Evolutionary conservation across 2,329 filamentous ascomycete genomes (phyloP), one percentile per base, ranked within the genome.

Genomic region (Fusarium albidum): DNA sequence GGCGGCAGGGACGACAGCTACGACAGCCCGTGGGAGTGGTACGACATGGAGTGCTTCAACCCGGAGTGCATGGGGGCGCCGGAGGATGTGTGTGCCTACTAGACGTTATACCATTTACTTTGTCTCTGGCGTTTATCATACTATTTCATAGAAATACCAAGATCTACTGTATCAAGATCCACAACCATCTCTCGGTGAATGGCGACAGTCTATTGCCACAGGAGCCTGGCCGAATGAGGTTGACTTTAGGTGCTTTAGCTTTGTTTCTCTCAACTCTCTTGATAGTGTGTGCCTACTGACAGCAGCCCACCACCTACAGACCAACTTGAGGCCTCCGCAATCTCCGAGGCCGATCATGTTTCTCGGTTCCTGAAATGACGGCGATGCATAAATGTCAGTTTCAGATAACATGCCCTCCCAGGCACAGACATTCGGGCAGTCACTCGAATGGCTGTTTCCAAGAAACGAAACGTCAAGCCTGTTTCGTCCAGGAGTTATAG

Each of bases 21-120:
- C 33, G 58, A 62, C 18, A 52, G 39, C 2, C 32, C 39, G 14
- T 61, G 58, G 58, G 38, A 47, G 10, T 61, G 46, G 39, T 61
- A 55, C 26, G 58, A 61, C 8, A 32, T 61, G 21, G 40, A 29
- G 13, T 61, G 58, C 5, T 61, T 62, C 8, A 61, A 59, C 26
- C 50, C 58, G 2, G 58, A 62, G 8, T 61, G 58, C 26, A 32
- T 61, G 1, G 33, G 31, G n/a, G 42, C 44, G 3, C 48, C 38
- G 37, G 55, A 39, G 3, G 14, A 49, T 31, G 58, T 52, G 13
- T 62, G 58, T 4, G 55, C 34, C 6, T 61, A 55, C 13, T 55
- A 61, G 17, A 40, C 8, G 39, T 46, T 37, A 55, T 38, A 26
- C 35, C 35, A 15, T 34, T 34, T 34, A 14, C 9, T 13, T 38